Evolutionary conservation across 169 alveolate species (phyloP), one percentile per base, ranked within the genome.

Genomic region (Plasmodium relictum): DNA sequence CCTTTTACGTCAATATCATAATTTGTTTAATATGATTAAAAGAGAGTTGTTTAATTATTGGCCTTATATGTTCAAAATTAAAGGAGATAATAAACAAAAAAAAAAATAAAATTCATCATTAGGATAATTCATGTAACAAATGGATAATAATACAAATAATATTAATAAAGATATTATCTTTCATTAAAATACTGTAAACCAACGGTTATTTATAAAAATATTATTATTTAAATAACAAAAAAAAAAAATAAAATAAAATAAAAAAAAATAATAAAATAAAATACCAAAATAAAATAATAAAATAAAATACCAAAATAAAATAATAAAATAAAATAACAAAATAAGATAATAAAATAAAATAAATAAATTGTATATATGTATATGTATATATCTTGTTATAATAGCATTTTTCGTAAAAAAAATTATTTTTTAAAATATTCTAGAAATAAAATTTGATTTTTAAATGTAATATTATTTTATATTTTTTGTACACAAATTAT

Each of bases 51-150:
- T 31, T 26, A 68, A 42, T 59, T 66, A 83, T 5, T 83, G 91
- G 91, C 91, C 91, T n/a, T 54, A 42, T 59, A 83, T 83, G 91
- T 83, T 83, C 54, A 83, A 83, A 68, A 68, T 83, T 37, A 37
- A 56, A 54, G 68, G 39, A 4, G 22, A 8, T 45, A 18, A 41
- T 12, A 42, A 41, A 10, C 8, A 41, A 24, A 71, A 71, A 48
- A 70, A 70, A 70, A 68, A 8, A 6, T 24, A 37, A 16, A 12
- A 31, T 31, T 31, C 3, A 3, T 31, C 39, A 31, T 31, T 31
- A 31, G 39, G 3, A 1, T 3, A 31, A 31, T 31, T 1, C 1
- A 31, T 31, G 3, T 3, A 31, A 2, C 1, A 31, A 2, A 31
- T 31, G 39, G 3, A 2, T 31, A 31, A 2, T 31, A 31, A 31